phyloP scores from a whole-genome alignment of 2,329 filamentous ascomycete genomes.

The Alternaria sp. region DNA sequence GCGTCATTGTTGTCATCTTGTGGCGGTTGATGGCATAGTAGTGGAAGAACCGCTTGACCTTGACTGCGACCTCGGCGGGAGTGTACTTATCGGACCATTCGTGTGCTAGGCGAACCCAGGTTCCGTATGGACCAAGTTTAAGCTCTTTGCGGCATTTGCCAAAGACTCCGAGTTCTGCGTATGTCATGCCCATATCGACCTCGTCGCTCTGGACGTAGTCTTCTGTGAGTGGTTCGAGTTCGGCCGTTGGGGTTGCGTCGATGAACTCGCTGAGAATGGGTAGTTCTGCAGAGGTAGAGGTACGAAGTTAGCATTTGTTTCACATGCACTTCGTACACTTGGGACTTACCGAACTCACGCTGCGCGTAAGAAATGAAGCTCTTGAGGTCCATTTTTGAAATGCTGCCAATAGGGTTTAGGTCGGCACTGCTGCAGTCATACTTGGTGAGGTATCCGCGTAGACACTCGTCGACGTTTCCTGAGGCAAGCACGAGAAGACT shows the following conservation, averaged over 20 bases:
- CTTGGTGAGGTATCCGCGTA: slow-evolving; percentile 70
- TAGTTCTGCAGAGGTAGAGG: too few species aligned
- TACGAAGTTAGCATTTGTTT: too few species aligned
- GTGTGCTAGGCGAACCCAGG: slow-evolving; percentile 61
- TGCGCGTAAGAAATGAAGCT: slow-evolving; percentile 69
- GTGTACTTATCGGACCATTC: slow-evolving; percentile 54
- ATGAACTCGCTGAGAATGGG: slow-evolving; percentile 72
- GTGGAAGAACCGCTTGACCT: slow-evolving; percentile 54
- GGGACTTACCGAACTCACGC: slow-evolving; percentile 60
- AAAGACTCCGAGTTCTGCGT: slow-evolving; percentile 61
- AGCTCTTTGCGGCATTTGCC: slow-evolving; percentile 62
- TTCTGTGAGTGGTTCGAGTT: slow-evolving; percentile 68
- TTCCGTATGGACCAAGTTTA: slow-evolving; percentile 58
- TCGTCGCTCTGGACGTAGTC: slow-evolving; percentile 61
- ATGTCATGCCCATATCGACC: slow-evolving; percentile 57
- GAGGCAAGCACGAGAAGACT: slow-evolving; percentile 70
- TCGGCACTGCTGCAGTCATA: slow-evolving; percentile 65
- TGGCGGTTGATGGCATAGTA: slow-evolving; percentile 33
- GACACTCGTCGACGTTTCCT: slow-evolving; percentile 66
- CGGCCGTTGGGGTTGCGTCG: slow-evolving; percentile 54
- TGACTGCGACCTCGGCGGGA: slow-evolving; percentile 53
- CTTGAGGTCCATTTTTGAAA: slow-evolving; percentile 73
- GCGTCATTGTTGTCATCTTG: slow-evolving; percentile 39
- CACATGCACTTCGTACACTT: too few species aligned
- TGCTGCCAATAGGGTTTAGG: slow-evolving; percentile 65